phyloP scores from a whole-genome alignment of 495 filamentous ascomycete species.

The Aeminium ludgeri region DNA sequence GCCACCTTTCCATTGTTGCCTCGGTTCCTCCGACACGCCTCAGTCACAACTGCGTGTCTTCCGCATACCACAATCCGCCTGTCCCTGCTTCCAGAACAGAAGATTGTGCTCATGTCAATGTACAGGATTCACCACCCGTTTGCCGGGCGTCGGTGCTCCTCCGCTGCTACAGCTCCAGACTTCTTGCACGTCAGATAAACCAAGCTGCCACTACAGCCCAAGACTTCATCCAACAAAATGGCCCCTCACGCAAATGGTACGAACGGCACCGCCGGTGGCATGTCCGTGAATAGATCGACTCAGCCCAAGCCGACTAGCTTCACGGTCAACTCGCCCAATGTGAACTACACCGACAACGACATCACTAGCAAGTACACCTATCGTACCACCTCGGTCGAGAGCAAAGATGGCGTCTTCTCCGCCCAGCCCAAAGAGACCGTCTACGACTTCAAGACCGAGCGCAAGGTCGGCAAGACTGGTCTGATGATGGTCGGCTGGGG shows the following conservation, averaged over 20 bases:
- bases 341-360: conserved; percentile 69
- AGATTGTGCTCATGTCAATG: conserved; percentile 2
- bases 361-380: conserved; percentile 95
- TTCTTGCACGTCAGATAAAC: conserved; percentile 46
- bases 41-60: background rate
- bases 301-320: conserved; percentile 38
- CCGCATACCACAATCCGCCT: too few species aligned
- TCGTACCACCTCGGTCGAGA: conserved; percentile 69
- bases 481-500: conserved; percentile 97
- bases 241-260: conserved; percentile 79
- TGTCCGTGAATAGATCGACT: conserved; percentile 31
- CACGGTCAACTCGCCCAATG: conserved; percentile 79
- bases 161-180: conserved; percentile 76
- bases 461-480: conserved; percentile 81
- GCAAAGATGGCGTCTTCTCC: conserved; percentile 57
- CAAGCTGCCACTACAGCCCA: conserved; percentile 10
- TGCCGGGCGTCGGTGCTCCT: conserved; percentile 90
- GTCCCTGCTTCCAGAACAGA: too few species aligned
- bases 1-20: background rate
- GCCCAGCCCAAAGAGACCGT: conserved; percentile 74
- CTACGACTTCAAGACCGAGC: conserved; percentile 96
- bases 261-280: conserved; percentile 55
- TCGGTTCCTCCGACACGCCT: background rate
- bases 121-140: conserved; percentile 78
- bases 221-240: conserved; percentile 38